Base-by-base conservation (phyloP, 2,329 filamentous ascomycete genomes). In the Capronia americana region DNA sequence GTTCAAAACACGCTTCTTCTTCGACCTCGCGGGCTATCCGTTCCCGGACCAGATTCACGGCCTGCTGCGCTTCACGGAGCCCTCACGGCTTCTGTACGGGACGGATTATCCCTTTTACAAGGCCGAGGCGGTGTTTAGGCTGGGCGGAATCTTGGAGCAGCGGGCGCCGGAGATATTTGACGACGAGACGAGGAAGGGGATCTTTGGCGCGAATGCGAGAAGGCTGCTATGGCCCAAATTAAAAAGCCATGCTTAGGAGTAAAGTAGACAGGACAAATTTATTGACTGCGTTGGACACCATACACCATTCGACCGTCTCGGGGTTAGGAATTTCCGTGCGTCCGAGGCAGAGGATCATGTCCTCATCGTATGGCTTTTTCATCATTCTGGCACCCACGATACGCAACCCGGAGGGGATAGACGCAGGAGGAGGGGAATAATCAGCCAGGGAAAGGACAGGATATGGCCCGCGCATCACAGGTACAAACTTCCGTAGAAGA, bases 41-140 rank as follows among this genome's bases (percentile, higher is more conserved):
- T 65, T 68, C 34, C 62, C 61, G 23, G 62, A 65, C 53, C 62
- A 65, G 38, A 61, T 68, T 20, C 78, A 80, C 61, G 83, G 82
- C 1, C 74, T 69, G 51, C 50, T 62, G 23, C 59, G 50, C 20
- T 62, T 55, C 34, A 48, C 50, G 14, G 50, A 55, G 30, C 32
- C 51, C 10, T 44, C 48, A 1, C n/a, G 59, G 34, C 34, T 62
- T 4, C 12, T 62, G 24, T 62, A 62, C 59, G 59, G 59, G 24
- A 62, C 59, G 30, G 53, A 63, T 24, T 63, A 28, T 24, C 54
- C 61, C n/a, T 63, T 62, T 48, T 62, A 41, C 34, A 41, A 41
- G 14, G 34, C 34, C 34, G 34, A 41, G 14, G 34, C 34, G 34
- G 34, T 41, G 34, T 41, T 17, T 7, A 12, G 34, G 34, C 14